A percentile compares a stretch with the other conserved stretches of the same genome.
Evolutionary conservation across 2,329 filamentous ascomycete species (phyloP).

Genomic region (Fusarium kyushuense): DNA sequence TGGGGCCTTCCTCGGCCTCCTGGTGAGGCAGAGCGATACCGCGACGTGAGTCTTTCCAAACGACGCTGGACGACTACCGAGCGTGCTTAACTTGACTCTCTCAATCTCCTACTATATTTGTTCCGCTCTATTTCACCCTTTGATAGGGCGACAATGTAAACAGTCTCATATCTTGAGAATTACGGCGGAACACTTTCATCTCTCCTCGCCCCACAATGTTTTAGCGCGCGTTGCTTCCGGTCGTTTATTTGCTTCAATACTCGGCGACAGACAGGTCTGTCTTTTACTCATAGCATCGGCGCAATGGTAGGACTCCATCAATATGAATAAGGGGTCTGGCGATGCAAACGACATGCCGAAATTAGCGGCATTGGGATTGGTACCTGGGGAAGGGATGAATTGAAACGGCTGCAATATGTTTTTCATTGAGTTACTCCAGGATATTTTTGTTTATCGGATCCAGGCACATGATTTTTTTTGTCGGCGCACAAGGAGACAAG

Average conservation of each 20-base stretch:
- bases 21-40: conserved; percentile 59
- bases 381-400: conserved; percentile 23
- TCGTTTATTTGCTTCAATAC: conserved; percentile 23
- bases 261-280: conserved; percentile 41
- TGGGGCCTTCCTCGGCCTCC: conserved; percentile 60
- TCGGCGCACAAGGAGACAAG: conserved; percentile 27
- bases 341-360: conserved; percentile 18
- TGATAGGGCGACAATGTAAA: conserved; percentile 27
- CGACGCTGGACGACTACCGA: conserved; percentile 69
- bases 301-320: conserved; percentile 39
- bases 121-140: conserved; percentile 13
- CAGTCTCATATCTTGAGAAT: conserved; percentile 12
- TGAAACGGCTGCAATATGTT: conserved; percentile 14
- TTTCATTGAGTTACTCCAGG: conserved; percentile 18
- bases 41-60: conserved; percentile 62
- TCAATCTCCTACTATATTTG: conserved; percentile 11
- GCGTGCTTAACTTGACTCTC: conserved; percentile 44
- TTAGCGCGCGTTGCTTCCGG: conserved; percentile 44
- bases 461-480: conserved; percentile 1
- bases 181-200: conserved; percentile 18
- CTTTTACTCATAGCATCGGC: conserved; percentile 45
- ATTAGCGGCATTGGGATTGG: conserved; percentile 24
- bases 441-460: conserved; percentile 8
- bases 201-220: conserved; percentile 31
- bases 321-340: conserved; percentile 27